Evolutionary conservation across 495 filamentous ascomycete genomes (phyloP).

Genomic region (Penicillium manginii): DNA sequence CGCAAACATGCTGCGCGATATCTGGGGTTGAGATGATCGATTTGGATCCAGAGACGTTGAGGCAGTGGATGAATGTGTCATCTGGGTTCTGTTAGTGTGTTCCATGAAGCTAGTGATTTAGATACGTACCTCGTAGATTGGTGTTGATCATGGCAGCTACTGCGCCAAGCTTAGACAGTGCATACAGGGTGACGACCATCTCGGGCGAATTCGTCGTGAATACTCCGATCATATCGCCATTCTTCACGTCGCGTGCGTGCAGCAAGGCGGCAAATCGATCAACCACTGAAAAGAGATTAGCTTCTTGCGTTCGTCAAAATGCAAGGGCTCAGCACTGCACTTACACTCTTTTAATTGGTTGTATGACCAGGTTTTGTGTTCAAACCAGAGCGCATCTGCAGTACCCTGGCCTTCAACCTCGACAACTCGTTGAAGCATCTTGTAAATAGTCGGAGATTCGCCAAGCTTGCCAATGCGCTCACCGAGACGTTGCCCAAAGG

Average conservation of each 20-base stretch:
- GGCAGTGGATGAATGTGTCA: conserved; percentile 76
- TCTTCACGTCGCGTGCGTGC: conserved; percentile 36
- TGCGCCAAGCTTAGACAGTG: conserved; percentile 81
- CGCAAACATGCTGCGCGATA: conserved; percentile 42
- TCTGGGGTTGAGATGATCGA: conserved; percentile 64
- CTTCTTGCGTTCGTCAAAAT: neutral
- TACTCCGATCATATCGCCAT: conserved; percentile 49
- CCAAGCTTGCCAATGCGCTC: conserved; percentile 46
- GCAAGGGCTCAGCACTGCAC: conserved; percentile 11
- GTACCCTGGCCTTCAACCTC: conserved; percentile 41
- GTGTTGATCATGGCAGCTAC: conserved; percentile 91
- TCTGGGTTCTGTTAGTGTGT: conserved; percentile 30
- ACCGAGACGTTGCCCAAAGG: conserved; percentile 37
- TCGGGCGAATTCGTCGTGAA: conserved; percentile 73
- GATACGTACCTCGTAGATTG: conserved; percentile 68
- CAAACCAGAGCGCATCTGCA: conserved; percentile 54
- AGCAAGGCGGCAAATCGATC: conserved; percentile 50
- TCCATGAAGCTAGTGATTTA: neutral
- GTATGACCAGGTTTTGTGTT: conserved; percentile 55
- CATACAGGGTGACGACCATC: conserved; percentile 80
- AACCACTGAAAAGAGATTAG: conserved; percentile 34
- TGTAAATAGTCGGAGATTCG: conserved; percentile 48
- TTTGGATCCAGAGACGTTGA: conserved; percentile 68
- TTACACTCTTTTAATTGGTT: conserved; percentile 49
- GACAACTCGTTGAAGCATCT: conserved; percentile 46